Percentiles rank a stretch among this genome's conserved stretches.
These are phyloP conservation scores for Nemania abortiva DNA, from an alignment of 2,329 filamentous ascomycete genomes.

Conservation along the genomic window DNA sequence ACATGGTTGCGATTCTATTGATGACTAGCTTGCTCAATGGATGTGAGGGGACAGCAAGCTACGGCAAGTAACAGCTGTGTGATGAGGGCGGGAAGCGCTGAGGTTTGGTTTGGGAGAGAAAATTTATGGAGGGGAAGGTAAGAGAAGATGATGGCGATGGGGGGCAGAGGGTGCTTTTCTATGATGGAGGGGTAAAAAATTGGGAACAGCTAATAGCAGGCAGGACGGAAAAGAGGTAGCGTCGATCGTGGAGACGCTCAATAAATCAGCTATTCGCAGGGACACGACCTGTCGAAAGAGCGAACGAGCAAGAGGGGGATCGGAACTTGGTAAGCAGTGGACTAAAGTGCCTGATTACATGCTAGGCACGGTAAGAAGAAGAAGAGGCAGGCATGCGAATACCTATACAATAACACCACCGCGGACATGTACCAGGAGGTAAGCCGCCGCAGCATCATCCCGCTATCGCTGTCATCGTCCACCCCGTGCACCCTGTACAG, in stretches of 20 bases:
- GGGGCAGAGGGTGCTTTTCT: constrained; percentile 48
- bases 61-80: constrained; percentile 24
- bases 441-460: constrained; percentile 29
- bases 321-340: constrained; percentile 28
- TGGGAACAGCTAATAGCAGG: constrained; percentile 38
- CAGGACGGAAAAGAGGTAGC: constrained; percentile 31
- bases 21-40: constrained; percentile 34
- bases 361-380: not conserved
- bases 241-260: constrained; percentile 31
- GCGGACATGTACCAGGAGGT: constrained; percentile 4
- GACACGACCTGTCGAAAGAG: constrained; percentile 13
- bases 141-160: constrained; percentile 40
- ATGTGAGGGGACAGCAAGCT: constrained; percentile 20
- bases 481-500: constrained; percentile 10
- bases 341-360: constrained; percentile 15
- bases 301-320: not conserved
- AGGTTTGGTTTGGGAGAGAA: constrained; percentile 20
- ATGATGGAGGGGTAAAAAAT: constrained; percentile 50
- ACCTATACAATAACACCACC: too few relatives aligned
- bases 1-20: constrained; percentile 63
- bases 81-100: constrained; percentile 11
- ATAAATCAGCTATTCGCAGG: constrained; percentile 13
- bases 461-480: constrained; percentile 27
- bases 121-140: constrained; percentile 39
- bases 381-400: too few relatives aligned